These are phyloP conservation scores for Canariomyces notabilis DNA, from an alignment of 2,329 filamentous ascomycete genomes.

Conservation along the genomic window DNA sequence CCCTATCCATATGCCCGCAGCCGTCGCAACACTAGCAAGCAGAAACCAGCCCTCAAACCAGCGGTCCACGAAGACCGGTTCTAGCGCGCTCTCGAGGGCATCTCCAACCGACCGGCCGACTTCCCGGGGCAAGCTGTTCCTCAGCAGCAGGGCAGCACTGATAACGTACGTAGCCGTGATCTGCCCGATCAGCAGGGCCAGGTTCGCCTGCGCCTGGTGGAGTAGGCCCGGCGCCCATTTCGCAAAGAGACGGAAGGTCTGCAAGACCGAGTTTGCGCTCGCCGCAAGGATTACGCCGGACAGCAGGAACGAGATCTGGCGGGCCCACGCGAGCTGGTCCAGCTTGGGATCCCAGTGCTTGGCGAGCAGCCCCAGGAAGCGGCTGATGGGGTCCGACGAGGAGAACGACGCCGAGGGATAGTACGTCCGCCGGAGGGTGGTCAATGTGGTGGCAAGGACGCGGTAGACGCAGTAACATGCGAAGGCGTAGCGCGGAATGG, in stretches of 20 bases:
- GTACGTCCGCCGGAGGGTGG: conserved; percentile 57
- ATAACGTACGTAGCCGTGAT: conserved; percentile 83
- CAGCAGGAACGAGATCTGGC: conserved; percentile 78
- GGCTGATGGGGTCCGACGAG: conserved; percentile 76
- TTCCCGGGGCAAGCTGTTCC: conserved; percentile 72
- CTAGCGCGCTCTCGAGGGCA: conserved; percentile 70
- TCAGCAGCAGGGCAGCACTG: conserved; percentile 67
- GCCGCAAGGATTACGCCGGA: conserved; percentile 78
- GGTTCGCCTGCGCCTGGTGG: conserved; percentile 68
- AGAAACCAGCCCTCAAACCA: conserved; percentile 92
- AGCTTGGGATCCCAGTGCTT: conserved; percentile 80
- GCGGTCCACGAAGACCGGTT: conserved; percentile 65
- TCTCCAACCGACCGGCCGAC: conserved; percentile 73
- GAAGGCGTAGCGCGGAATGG: conserved; percentile 62
- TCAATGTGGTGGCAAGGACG: conserved; percentile 65
- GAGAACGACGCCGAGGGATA: conserved; percentile 51
- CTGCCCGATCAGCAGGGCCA: conserved; percentile 74
- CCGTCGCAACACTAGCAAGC: conserved; percentile 60
- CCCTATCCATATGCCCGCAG: conserved; percentile 67
- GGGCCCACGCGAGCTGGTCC: conserved; percentile 76
- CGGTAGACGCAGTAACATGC: conserved; percentile 81
- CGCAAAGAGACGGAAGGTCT: conserved; percentile 77
- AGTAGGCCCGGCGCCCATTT: conserved; percentile 68
- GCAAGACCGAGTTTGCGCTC: conserved; percentile 76
- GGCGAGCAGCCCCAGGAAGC: conserved; percentile 71